Conservation (phyloP, 2,329 filamentous ascomycete genomes). For the Pseudogymnoascus sp. region DNA sequence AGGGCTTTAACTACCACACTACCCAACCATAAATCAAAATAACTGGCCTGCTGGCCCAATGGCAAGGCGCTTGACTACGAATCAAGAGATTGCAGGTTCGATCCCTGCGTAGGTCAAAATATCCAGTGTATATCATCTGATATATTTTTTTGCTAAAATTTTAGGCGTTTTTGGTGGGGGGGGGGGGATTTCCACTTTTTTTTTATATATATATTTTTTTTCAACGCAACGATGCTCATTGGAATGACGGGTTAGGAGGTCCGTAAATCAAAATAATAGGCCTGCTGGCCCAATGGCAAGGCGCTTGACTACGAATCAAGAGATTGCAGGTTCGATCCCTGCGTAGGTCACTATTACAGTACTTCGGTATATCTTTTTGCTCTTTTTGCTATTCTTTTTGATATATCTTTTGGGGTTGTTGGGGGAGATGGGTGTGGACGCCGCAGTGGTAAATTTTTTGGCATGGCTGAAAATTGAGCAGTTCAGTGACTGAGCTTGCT, state of each 20-base stretch:
- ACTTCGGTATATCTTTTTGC: not conserved
- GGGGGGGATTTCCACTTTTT: too few species aligned
- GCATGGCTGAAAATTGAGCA: too few species aligned
- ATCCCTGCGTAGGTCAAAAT: slow-evolving; percentile 28
- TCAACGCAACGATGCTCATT: not conserved
- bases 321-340: slow-evolving; percentile 32
- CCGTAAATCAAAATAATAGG: not conserved
- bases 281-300: slow-evolving; percentile 46
- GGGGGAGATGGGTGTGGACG: not conserved
- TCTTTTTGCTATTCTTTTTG: not conserved
- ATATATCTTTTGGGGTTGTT: not conserved
- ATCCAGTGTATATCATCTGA: not conserved
- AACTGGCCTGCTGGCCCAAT: slow-evolving; percentile 33
- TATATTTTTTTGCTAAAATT: not conserved
- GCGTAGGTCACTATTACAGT: slow-evolving; percentile 13
- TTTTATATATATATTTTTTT: not conserved
- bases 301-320: slow-evolving; percentile 47
- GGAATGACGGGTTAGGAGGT: not conserved
- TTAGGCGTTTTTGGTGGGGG: too few species aligned
- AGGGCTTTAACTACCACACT: not conserved
- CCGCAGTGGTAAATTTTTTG: too few species aligned
- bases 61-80: slow-evolving; percentile 44
- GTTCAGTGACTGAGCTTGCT: too few species aligned
- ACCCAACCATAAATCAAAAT: not conserved
- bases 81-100: slow-evolving; percentile 43